These are phyloP conservation scores for Ramaria rubella DNA, from an alignment of 768 basidiomycete species.

Conservation along the genomic window DNA sequence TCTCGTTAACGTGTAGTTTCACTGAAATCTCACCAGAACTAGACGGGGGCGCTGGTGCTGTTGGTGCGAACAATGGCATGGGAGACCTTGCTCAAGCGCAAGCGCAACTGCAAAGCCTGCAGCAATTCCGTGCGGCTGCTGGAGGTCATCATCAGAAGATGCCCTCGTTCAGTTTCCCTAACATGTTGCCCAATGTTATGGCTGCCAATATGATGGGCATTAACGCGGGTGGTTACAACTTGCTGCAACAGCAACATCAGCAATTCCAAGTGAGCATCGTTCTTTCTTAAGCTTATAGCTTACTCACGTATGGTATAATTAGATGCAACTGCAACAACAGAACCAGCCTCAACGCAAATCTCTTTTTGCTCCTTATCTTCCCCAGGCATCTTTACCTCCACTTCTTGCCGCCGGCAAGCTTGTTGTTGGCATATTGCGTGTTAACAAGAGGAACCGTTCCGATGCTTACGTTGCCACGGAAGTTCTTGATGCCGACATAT, in stretches of 20 bases:
- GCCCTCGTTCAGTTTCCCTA: slow-evolving; percentile 96
- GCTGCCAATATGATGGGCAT: slow-evolving; percentile 95
- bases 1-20: neutral
- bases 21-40: neutral
- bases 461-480: slow-evolving; percentile 99
- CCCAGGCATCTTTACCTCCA: slow-evolving; percentile 94
- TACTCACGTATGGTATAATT: neutral
- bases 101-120: slow-evolving; percentile 91
- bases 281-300: neutral
- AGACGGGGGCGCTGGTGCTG: slow-evolving; percentile 60
- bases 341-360: slow-evolving; percentile 95
- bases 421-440: slow-evolving; percentile 93
- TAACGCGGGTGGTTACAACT: slow-evolving; percentile 71
- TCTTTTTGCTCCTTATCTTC: slow-evolving; percentile 96
- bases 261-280: slow-evolving; percentile 60
- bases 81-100: slow-evolving; percentile 94
- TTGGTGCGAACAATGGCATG: slow-evolving; percentile 53
- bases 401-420: slow-evolving; percentile 94
- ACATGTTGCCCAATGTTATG: slow-evolving; percentile 97
- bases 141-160: slow-evolving; percentile 95
- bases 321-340: slow-evolving; percentile 84
- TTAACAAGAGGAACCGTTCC: slow-evolving; percentile 97
- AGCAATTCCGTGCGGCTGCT: slow-evolving; percentile 93
- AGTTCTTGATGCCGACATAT: slow-evolving; percentile 97
- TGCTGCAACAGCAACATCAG: slow-evolving; percentile 89